These are phyloP conservation scores for Trypanosoma grayi DNA, from an alignment of 208 protist species.

Conservation along the genomic window DNA sequence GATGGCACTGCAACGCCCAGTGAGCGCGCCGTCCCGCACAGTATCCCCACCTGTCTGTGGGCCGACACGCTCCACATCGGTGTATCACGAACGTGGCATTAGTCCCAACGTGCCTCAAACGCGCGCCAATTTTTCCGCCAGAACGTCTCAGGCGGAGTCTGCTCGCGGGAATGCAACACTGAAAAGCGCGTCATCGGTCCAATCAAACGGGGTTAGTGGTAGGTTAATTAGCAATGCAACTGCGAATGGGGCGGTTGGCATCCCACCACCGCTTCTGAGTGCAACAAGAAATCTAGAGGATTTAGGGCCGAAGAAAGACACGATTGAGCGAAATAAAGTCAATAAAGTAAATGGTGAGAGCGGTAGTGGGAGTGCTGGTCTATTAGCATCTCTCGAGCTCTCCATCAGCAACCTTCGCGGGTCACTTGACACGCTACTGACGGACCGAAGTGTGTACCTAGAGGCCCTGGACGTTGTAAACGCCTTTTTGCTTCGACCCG, in stretches of 20 bases:
- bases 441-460: slow-evolving; percentile 33
- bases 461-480: slow-evolving; percentile 54
- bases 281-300: neutral
- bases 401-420: slow-evolving; percentile 43
- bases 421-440: slow-evolving; percentile 41
- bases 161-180: slow-evolving; percentile 25
- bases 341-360: slow-evolving; percentile 5
- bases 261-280: neutral
- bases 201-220: too few relatives aligned
- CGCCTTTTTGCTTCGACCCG: slow-evolving; percentile 42
- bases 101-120: slow-evolving; percentile 13
- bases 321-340: slow-evolving; percentile 1
- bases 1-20: neutral
- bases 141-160: neutral
- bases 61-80: slow-evolving; percentile 5
- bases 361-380: neutral
- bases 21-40: neutral
- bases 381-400: slow-evolving; percentile 39
- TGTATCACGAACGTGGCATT: slow-evolving; percentile 9
- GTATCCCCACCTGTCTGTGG: neutral
- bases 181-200: neutral
- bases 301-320: neutral
- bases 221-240: too few relatives aligned
- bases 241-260: too few relatives aligned
- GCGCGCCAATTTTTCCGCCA: neutral